Evolutionary conservation across 2,329 filamentous ascomycete species (phyloP), one percentile per base, ranked within the genome.

Genomic region (Ophiocordyceps camponoti-saundersi): DNA sequence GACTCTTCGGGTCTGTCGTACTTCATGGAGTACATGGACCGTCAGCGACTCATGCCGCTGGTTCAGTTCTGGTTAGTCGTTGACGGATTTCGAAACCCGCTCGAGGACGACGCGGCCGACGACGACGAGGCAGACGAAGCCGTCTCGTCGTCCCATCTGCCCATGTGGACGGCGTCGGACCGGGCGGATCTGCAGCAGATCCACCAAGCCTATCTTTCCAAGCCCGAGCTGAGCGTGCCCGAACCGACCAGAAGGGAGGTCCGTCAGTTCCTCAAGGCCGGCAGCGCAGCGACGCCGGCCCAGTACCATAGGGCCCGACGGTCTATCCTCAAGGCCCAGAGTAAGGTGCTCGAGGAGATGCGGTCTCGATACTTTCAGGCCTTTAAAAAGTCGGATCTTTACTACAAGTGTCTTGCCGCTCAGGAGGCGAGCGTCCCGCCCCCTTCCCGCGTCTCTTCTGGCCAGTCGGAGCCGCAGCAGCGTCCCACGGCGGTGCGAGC

Each of bases 21-120:
- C 60, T 96, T 98, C 66, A 98, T 98, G 92, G 92, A 98, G 60
- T 96, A 88, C 58, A 98, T 98, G 92, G 92, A 98, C 60, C 80
- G 92, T 41, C 84, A 89, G 59, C 74, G 76, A 16, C 71, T 90
- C 23, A 90, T 96, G 82, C 76, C 84, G 15, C 68, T 95, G 44
- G 89, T 98, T 6, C 92, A 98, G 57, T 98, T 96, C 62, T 98
- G 90, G 88, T 80, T 98, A 40, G 92, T 96, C 3, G 92, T 96
- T 6, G 92, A 98, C 64, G 90, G 92, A 0, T 87, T 96, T 55
- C 83, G 93, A 41, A 95, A 93, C 55, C 93, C 92, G 0, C 68
- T 98, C 3, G 92, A 98, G 63, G 85, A 90, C 52, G 74, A 77
- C 56, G 81, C 82, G 34, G 58, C 58, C 13, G 65, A 67, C 20